Percentiles rank a stretch among this genome's conserved stretches.
Evolutionary conservation across 495 filamentous ascomycete genomes (phyloP).

Genomic region (Recurvomyces mirabilis): DNA sequence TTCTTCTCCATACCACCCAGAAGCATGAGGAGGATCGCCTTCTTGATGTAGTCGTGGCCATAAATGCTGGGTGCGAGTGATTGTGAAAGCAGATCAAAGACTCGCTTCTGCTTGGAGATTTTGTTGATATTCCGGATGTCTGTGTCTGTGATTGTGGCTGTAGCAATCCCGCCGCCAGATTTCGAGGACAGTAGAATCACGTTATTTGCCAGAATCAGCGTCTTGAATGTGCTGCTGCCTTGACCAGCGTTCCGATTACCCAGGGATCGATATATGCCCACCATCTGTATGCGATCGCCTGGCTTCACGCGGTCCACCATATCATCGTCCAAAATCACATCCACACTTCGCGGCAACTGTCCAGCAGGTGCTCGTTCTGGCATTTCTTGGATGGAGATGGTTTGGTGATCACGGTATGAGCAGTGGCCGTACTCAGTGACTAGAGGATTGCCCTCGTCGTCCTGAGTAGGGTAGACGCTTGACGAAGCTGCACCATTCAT

Average conservation of each 20-base stretch:
- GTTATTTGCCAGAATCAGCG: constrained; percentile 86
- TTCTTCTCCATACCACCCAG: constrained; percentile 99
- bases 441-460: constrained; percentile 70
- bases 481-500: constrained; percentile 73
- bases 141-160: constrained; percentile 87
- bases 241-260: constrained; percentile 85
- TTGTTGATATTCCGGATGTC: constrained; percentile 99
- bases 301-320: constrained; percentile 91
- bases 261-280: constrained; percentile 84
- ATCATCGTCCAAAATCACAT: constrained; percentile 95
- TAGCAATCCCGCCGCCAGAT: constrained; percentile 84
- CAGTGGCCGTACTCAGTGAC: constrained; percentile 93
- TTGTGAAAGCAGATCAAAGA: constrained; percentile 88
- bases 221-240: constrained; percentile 85
- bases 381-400: constrained; percentile 99
- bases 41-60: constrained; percentile 96
- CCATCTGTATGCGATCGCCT: constrained; percentile 89
- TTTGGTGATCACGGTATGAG: constrained; percentile 93
- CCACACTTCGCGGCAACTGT: constrained; percentile 91
- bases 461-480: constrained; percentile 89
- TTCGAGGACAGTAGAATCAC: constrained; percentile 92
- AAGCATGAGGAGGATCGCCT: constrained; percentile 92
- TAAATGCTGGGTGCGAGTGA: constrained; percentile 97
- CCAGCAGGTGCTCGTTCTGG: constrained; percentile 92
- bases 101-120: constrained; percentile 84